These are phyloP conservation scores for Cryptosporidium canis DNA, from an alignment of 169 alveolate genomes.

Conservation along the genomic window DNA sequence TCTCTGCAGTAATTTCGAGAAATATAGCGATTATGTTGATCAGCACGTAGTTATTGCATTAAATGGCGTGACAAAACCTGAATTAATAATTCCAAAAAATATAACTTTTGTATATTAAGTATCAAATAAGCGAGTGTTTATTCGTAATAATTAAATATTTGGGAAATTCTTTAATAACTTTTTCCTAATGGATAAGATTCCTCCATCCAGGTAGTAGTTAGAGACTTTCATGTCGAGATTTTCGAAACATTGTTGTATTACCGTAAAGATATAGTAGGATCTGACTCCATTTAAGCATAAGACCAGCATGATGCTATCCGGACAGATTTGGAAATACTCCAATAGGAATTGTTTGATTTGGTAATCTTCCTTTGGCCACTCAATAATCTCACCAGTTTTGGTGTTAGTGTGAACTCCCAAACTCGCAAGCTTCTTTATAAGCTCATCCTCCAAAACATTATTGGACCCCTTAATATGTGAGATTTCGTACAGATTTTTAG, in stretches of 20 bases:
- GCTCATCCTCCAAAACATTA: constrained; percentile 45
- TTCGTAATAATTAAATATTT: not conserved
- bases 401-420: constrained; percentile 31
- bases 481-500: constrained; percentile 46
- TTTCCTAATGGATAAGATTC: constrained; percentile 42
- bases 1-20: not conserved
- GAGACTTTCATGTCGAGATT: constrained; percentile 12
- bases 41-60: constrained; percentile 7
- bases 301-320: not conserved
- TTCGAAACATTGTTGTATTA: constrained; percentile 52
- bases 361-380: not conserved
- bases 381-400: constrained; percentile 36
- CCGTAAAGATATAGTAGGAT: constrained; percentile 24
- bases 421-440: not conserved
- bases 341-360: not conserved
- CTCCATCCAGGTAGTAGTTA: constrained; percentile 42
- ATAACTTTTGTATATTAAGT: not conserved
- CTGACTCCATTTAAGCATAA: constrained; percentile 59
- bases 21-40: not conserved
- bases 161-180: constrained; percentile 36
- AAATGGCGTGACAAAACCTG: constrained; percentile 20
- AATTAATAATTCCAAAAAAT: constrained; percentile 7
- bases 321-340: not conserved
- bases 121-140: not conserved
- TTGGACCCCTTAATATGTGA: constrained; percentile 52